Evolutionary conservation across 176 grass and related monocot species (phyloP).

Genomic region (Areca catechu): DNA sequence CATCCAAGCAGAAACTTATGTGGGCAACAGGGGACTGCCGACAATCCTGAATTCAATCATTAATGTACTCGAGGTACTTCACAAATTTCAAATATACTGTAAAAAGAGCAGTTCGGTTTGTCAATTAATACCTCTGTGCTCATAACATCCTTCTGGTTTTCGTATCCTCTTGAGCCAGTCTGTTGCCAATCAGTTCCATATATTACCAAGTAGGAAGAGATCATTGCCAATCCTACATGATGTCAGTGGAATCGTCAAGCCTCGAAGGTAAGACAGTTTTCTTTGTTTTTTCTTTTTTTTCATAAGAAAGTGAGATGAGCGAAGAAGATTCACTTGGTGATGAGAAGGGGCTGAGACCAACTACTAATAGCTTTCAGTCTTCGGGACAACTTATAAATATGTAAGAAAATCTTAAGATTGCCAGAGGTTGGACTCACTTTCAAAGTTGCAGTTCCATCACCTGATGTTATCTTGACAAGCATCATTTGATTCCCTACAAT

Average conservation of each 20-base stretch:
- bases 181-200: slow-evolving; percentile 43
- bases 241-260: slow-evolving; percentile 56
- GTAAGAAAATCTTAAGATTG: too few species aligned
- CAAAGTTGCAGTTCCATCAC: too few species aligned
- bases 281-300: neutral
- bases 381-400: too few species aligned
- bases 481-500: too few species aligned
- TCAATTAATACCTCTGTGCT: too few species aligned
- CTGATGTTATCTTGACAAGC: too few species aligned
- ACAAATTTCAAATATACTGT: neutral
- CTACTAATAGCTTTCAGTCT: too few species aligned
- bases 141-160: neutral
- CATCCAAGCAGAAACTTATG: slow-evolving; percentile 42
- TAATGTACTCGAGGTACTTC: slow-evolving; percentile 58
- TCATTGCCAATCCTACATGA: slow-evolving; percentile 53
- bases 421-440: too few species aligned
- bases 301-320: too few species aligned
- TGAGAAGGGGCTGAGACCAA: too few species aligned
- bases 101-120: too few species aligned
- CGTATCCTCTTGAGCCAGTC: slow-evolving; percentile 13
- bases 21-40: slow-evolving; percentile 54
- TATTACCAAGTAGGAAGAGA: slow-evolving; percentile 44
- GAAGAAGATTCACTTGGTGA: too few species aligned
- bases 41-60: slow-evolving; percentile 60
- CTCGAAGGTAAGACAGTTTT: slow-evolving; percentile 28